Conservation (phyloP, 768 basidiomycete species). For the Suillus hirtellus region DNA sequence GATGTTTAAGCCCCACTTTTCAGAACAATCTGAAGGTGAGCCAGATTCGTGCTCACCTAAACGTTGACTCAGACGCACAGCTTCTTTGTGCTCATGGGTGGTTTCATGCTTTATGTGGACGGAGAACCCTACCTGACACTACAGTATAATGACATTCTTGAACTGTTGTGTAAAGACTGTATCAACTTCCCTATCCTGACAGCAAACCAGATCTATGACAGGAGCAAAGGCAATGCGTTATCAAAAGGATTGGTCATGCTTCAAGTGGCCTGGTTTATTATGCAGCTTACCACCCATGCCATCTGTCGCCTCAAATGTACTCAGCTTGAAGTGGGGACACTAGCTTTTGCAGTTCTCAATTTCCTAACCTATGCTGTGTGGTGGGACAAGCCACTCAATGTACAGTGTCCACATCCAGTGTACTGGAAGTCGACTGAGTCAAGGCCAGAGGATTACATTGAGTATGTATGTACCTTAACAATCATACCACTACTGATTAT, state of each 20-base stretch:
- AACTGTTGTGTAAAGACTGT: background rate
- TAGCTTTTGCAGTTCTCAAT: slow-evolving; percentile 36
- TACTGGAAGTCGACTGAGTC: background rate
- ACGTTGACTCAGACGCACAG: background rate
- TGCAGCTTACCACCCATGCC: slow-evolving; percentile 30
- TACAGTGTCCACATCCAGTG: slow-evolving; percentile 19
- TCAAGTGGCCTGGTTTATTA: slow-evolving; percentile 39
- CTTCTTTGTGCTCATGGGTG: slow-evolving; percentile 18
- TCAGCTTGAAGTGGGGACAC: slow-evolving; percentile 37
- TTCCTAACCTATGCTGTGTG: slow-evolving; percentile 34
- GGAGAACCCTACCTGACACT: background rate
- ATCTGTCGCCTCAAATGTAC: slow-evolving; percentile 29
- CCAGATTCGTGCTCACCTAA: background rate
- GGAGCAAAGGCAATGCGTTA: slow-evolving; percentile 35
- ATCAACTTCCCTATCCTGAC: slow-evolving; percentile 9
- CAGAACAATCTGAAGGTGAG: background rate
- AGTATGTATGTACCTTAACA: background rate
- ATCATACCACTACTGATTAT: background rate
- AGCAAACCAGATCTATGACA: slow-evolving; percentile 22
- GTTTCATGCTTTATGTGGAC: slow-evolving; percentile 17
- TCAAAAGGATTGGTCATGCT: slow-evolving; percentile 13
- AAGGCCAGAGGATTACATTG: no score
- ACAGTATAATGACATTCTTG: background rate
- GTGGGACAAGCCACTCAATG: slow-evolving; percentile 42
- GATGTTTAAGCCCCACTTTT: no score